These are phyloP conservation scores for Nicotiana knightiana DNA, from an alignment of 257 asterid species.

Conservation along the genomic window DNA sequence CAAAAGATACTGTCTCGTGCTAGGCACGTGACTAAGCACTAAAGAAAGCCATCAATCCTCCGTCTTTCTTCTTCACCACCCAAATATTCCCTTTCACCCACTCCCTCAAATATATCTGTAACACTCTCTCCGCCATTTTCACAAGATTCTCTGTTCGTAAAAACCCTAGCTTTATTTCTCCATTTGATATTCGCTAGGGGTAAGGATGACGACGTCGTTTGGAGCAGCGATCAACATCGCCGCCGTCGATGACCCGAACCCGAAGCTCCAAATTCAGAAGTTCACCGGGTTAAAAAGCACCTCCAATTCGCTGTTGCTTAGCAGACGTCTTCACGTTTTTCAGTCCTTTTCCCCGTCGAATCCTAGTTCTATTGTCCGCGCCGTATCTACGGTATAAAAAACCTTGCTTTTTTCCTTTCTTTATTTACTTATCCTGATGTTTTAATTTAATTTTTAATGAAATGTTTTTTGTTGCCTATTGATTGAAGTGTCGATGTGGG, in stretches of 20 bases:
- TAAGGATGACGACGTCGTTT: slow-evolving; percentile 34
- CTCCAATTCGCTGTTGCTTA: slow-evolving; percentile 30
- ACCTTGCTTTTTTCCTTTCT: background rate
- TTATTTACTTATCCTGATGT: background rate
- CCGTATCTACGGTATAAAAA: slow-evolving; percentile 60
- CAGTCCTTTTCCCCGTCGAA: slow-evolving; percentile 20
- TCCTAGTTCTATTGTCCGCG: slow-evolving; percentile 43
- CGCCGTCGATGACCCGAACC: background rate
- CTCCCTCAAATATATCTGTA: background rate
- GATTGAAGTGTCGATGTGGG: too few species aligned
- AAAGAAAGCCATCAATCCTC: background rate
- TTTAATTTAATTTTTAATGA: background rate
- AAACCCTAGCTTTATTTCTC: background rate
- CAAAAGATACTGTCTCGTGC: slow-evolving; percentile 15
- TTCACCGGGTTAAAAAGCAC: slow-evolving; percentile 26
- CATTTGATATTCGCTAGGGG: background rate
- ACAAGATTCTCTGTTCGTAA: background rate
- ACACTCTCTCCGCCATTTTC: background rate
- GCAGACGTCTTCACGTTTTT: slow-evolving; percentile 21
- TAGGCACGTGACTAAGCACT: slow-evolving; percentile 4
- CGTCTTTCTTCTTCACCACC: slow-evolving; percentile 1
- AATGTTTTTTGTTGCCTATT: too few species aligned
- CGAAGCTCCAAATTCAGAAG: slow-evolving; percentile 23
- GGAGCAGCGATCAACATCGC: slow-evolving; percentile 21
- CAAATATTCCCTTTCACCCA: background rate